A percentile compares a stretch with the other conserved stretches of the same genome.
phyloP scores from a whole-genome alignment of 495 filamentous ascomycete genomes.

The Trichoderma gamsii region DNA sequence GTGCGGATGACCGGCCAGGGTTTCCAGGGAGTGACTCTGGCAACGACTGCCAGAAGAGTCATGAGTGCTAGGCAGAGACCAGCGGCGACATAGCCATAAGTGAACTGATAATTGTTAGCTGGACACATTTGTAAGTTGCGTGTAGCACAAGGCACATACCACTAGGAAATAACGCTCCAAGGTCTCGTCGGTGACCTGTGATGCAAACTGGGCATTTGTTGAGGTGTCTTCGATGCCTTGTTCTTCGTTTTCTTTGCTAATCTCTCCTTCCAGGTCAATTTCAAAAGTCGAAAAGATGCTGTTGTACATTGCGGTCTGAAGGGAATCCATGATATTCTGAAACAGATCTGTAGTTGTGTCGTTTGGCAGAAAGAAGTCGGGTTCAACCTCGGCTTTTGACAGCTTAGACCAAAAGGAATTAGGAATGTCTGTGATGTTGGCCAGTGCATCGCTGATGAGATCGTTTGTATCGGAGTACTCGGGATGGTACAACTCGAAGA shows the following conservation, averaged over 20 bases:
- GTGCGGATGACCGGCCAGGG: constrained; percentile 33
- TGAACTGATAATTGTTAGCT: constrained; percentile 25
- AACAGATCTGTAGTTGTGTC: neutral
- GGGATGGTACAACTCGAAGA: constrained; percentile 26
- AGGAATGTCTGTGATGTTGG: constrained; percentile 23
- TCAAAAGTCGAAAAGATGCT: constrained; percentile 24
- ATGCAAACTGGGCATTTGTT: constrained; percentile 15
- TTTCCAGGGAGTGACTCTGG: constrained; percentile 26
- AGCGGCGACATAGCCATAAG: constrained; percentile 40
- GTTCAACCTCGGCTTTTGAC: neutral
- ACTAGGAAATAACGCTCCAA: constrained; percentile 39
- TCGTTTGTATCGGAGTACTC: constrained; percentile 18
- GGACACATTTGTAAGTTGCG: neutral
- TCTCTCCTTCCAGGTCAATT: constrained; percentile 21
- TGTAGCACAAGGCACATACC: constrained; percentile 24
- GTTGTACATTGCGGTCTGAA: constrained; percentile 19
- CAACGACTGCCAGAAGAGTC: constrained; percentile 34
- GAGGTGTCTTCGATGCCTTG: neutral
- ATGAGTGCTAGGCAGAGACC: constrained; percentile 38
- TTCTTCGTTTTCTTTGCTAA: constrained; percentile 14
- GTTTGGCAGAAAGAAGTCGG: neutral
- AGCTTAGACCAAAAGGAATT: constrained; percentile 23
- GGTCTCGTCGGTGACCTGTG: constrained; percentile 12
- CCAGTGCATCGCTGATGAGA: constrained; percentile 22
- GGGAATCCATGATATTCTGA: neutral